phyloP scores from a whole-genome alignment of 345 rosid species.

The Raphanus sativus region DNA sequence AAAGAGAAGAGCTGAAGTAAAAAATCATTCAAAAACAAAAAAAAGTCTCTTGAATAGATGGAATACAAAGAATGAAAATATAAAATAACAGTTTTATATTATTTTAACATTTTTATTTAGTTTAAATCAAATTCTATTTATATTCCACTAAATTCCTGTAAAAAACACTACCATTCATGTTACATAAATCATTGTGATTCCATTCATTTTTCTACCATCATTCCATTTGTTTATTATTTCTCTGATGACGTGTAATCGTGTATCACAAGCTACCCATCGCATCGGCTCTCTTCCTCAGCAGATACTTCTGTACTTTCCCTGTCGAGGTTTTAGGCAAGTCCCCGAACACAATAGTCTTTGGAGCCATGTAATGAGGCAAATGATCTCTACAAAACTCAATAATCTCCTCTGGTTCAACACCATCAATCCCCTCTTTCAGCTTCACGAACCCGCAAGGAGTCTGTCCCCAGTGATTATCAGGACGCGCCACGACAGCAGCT shows the following conservation, averaged over 20 bases:
- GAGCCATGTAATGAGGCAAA: constrained; percentile 80
- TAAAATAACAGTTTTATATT: no score
- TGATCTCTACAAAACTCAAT: constrained; percentile 55
- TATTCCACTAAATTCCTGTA: no score
- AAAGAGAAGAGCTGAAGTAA: no score
- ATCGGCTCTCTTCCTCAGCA: constrained; percentile 61
- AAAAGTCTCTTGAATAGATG: no score
- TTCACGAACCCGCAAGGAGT: constrained; percentile 86
- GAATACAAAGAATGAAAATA: no score
- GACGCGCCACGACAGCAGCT: constrained; percentile 75
- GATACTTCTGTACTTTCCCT: constrained; percentile 69
- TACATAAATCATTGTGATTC: no score
- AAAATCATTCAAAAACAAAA: no score
- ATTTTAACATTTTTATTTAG: no score
- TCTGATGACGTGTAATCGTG: neutral
- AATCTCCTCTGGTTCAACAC: constrained; percentile 44
- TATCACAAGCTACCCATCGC: constrained; percentile 46
- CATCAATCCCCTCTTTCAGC: constrained; percentile 52
- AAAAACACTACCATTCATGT: no score
- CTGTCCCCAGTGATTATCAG: constrained; percentile 80
- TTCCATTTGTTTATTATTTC: neutral
- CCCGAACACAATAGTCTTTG: constrained; percentile 59
- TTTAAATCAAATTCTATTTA: no score
- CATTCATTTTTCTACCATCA: no score
- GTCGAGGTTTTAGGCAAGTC: constrained; percentile 82